phyloP scores from a whole-genome alignment of 495 filamentous ascomycete species.

The Penicillium canariense region DNA sequence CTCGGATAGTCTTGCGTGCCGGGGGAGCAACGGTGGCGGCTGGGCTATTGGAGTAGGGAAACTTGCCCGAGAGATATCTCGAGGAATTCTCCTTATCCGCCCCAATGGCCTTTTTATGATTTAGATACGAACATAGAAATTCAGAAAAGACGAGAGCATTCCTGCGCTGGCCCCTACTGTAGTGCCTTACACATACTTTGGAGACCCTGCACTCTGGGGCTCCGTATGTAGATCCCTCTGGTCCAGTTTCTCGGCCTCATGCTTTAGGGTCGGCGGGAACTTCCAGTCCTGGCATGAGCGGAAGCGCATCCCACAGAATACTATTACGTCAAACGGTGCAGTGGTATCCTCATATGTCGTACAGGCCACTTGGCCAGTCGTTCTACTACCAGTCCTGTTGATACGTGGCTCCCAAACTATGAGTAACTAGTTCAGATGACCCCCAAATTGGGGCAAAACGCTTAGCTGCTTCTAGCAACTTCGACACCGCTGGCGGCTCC shows the following conservation, averaged over 20 bases:
- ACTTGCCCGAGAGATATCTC: no score
- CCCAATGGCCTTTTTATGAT: background rate
- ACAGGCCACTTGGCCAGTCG: conserved; percentile 1
- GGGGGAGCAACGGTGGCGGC: conserved; percentile 83
- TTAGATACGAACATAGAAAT: background rate
- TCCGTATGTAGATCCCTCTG: conserved; percentile 20
- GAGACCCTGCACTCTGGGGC: background rate
- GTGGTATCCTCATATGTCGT: background rate
- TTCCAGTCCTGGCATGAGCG: background rate
- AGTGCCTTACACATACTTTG: conserved; percentile 1
- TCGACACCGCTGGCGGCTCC: conserved; percentile 25
- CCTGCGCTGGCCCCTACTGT: background rate
- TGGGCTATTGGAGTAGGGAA: conserved; percentile 70
- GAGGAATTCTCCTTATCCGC: no score
- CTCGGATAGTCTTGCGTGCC: conserved; percentile 74
- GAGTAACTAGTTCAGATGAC: background rate
- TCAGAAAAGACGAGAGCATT: background rate
- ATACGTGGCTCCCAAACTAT: background rate
- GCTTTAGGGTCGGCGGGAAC: conserved; percentile 1
- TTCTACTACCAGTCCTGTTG: background rate
- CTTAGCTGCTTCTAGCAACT: conserved; percentile 32
- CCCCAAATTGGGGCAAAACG: conserved; percentile 8
- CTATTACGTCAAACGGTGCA: no score
- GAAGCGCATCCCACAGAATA: background rate
- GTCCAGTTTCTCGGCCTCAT: conserved; percentile 7